A percentile compares a stretch with the other conserved stretches of the same genome.
phyloP scores from a whole-genome alignment of 208 protist genomes.

The Leishmania arabica region DNA sequence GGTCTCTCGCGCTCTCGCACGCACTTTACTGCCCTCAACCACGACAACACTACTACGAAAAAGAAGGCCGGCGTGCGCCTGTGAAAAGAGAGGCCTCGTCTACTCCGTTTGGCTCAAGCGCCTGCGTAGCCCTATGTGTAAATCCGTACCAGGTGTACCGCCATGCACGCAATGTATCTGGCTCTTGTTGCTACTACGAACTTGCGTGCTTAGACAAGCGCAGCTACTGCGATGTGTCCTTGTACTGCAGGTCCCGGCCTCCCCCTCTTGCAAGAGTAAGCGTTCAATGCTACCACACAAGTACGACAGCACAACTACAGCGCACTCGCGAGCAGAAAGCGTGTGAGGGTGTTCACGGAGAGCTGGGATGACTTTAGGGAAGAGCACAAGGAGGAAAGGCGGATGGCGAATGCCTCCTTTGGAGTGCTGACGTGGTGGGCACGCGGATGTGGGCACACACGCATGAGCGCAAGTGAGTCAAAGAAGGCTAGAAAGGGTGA shows the following conservation, averaged over 20 bases:
- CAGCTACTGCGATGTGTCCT: background rate
- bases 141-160: background rate
- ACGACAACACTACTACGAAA: background rate
- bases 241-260: background rate
- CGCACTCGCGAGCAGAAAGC: background rate
- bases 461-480: background rate
- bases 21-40: background rate
- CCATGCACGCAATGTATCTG: background rate
- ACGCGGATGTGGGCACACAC: background rate
- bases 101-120: too few relatives aligned
- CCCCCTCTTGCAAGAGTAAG: background rate
- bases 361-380: background rate
- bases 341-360: background rate
- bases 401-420: background rate
- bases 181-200: background rate
- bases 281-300: background rate
- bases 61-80: too few relatives aligned
- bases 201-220: background rate
- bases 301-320: background rate
- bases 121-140: background rate
- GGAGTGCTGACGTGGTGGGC: background rate
- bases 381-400: background rate
- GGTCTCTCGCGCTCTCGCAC: background rate
- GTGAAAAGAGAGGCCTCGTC: too few relatives aligned
- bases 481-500: background rate